phyloP scores from a whole-genome alignment of 192 early-diverging fungal species.

The Backusella parvicylindrica region DNA sequence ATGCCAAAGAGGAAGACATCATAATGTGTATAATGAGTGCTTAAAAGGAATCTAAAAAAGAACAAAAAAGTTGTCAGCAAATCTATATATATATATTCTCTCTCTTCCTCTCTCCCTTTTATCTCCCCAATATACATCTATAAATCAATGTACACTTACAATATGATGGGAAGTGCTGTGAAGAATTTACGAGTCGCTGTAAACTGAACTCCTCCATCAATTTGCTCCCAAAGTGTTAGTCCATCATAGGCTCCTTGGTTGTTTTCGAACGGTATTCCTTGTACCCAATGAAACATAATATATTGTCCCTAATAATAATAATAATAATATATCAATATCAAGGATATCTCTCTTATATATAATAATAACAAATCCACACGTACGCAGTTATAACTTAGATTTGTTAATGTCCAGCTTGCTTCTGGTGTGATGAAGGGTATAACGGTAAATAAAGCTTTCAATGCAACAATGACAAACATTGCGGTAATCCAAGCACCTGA shows the following conservation, averaged over 20 bases:
- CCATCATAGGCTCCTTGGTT: constrained; percentile 92
- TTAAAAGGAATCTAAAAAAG: constrained; percentile 73
- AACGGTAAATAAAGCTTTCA: constrained; percentile 76
- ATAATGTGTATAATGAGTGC: constrained; percentile 96
- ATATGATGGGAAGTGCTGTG: constrained; percentile 86
- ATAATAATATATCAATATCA: background rate
- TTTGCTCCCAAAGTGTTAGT: constrained; percentile 98
- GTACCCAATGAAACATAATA: constrained; percentile 97
- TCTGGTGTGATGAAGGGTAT: constrained; percentile 91
- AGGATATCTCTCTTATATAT: background rate
- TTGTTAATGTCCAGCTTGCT: constrained; percentile 96
- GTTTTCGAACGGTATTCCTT: constrained; percentile 92
- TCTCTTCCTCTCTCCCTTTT: background rate
- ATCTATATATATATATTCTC: background rate
- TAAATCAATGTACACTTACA: constrained; percentile 80
- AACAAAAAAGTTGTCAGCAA: background rate
- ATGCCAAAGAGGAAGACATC: constrained; percentile 86
- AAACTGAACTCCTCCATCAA: constrained; percentile 96
- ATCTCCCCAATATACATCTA: background rate
- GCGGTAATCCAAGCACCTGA: constrained; percentile 92
- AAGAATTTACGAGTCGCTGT: constrained; percentile 98
- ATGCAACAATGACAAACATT: constrained; percentile 74
- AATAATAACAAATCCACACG: too few species aligned
- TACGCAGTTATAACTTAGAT: constrained; percentile 86
- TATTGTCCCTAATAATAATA: constrained; percentile 68